Evolutionary conservation across 768 basidiomycete genomes (phyloP), one percentile per base, ranked within the genome.

Genomic region (Boletus subparvulus): DNA sequence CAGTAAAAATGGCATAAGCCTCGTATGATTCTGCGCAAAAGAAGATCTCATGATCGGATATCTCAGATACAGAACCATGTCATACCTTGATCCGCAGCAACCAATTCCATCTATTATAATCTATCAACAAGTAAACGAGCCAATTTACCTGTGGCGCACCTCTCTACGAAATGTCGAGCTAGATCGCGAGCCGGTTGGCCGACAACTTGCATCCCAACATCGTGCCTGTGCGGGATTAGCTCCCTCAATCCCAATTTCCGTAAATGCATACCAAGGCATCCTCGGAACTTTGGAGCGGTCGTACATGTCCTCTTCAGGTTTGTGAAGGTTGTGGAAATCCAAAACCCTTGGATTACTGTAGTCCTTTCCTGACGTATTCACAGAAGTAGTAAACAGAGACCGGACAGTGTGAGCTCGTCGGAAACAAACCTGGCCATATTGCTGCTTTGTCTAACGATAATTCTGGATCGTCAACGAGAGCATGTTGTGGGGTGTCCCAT

Each of bases 401-500:
- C 47, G 17, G 6, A 9, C 8, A 6, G 30, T 26, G 4, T 14
- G 40, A 28, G 32, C 28, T 32, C 5, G 11, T 28, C n/a, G 32
- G 11, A 50, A 56, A 62, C 52, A 17, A 71, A 85, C 93, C 93
- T 47, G 88, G 89, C 97, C 96, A 98, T 55, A 99, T 89, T 66
- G 87, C 83, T 19, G 80, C 73, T 13, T 77, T 77, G 11, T 86
- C 85, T 1, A 77, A 73, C 17, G 79, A 81, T 7, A 73, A 49
- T n/a, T 88, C 85, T 4, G 83, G 81, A 67, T 98, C 94, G 65
- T 99, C 97, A 14, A 88, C 77, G 37, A 98, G 76, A 28, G 87
- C 84, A 71, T 99, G 97, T 57, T 96, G 96, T 3, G 96, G 84
- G 1, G 96, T 96, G 69, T 99, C 97, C 97, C 96, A 98, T 67